Conservation (phyloP, 2,329 filamentous ascomycete species). For the Fusarium heterosporum region DNA sequence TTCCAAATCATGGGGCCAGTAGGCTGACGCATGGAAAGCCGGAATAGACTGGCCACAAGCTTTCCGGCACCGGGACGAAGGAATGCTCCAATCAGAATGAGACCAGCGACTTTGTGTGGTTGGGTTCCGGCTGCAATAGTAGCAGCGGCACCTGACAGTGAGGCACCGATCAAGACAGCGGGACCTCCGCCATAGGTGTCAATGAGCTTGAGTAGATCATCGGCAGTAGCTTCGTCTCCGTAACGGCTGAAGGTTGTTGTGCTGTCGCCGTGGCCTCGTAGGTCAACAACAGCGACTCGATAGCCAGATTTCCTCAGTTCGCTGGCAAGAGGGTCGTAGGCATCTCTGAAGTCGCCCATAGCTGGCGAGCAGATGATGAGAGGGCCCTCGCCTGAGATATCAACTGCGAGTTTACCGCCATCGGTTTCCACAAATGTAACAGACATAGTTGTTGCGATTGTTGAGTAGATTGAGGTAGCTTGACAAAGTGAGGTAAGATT, state of each 20-base stretch:
- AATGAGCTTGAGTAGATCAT: constrained; percentile 20
- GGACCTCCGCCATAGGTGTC: constrained; percentile 19
- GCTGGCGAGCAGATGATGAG: constrained; percentile 33
- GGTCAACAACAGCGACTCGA: constrained; percentile 29
- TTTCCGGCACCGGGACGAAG: constrained; percentile 18
- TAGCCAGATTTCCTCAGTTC: constrained; percentile 19
- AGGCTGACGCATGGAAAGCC: background rate
- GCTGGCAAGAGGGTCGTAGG: constrained; percentile 12
- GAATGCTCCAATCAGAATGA: constrained; percentile 19
- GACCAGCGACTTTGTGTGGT: constrained; percentile 27
- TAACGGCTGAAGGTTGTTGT: constrained; percentile 17
- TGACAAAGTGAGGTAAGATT: background rate
- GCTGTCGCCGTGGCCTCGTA: constrained; percentile 32
- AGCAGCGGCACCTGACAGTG: constrained; percentile 21
- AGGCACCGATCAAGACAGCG: constrained; percentile 15
- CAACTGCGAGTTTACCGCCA: constrained; percentile 29
- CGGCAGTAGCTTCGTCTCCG: constrained; percentile 25
- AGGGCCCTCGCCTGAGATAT: constrained; percentile 23
- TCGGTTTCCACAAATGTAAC: constrained; percentile 31
- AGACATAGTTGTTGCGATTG: constrained; percentile 8
- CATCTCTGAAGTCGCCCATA: constrained; percentile 33
- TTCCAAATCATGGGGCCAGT: constrained; percentile 21
- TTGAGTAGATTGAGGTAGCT: background rate
- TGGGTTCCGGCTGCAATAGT: constrained; percentile 25
- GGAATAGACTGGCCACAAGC: constrained; percentile 5